Evolutionary conservation across 495 filamentous ascomycete genomes (phyloP).

Genomic region (Neurospora africana): DNA sequence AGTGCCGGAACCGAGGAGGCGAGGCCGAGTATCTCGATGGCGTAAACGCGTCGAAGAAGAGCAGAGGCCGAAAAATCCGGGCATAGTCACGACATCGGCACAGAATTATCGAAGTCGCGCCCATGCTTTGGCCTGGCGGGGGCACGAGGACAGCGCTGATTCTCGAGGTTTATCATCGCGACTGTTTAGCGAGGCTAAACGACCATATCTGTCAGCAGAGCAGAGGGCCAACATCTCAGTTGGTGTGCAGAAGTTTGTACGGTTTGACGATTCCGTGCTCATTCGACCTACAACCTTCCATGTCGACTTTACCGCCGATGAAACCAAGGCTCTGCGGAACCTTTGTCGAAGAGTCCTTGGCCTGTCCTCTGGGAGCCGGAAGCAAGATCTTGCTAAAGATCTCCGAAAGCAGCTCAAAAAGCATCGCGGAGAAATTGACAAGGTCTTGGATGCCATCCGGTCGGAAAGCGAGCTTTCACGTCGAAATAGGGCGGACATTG

Average conservation of each 20-base stretch:
- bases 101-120: conserved; percentile 12
- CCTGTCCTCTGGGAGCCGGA: background rate
- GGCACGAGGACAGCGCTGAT: background rate
- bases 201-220: conserved; percentile 23
- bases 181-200: conserved; percentile 6
- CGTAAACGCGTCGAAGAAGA: background rate
- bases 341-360: background rate
- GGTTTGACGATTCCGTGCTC: background rate
- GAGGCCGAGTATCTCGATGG: background rate
- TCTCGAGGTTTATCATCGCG: background rate
- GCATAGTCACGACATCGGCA: conserved; percentile 7
- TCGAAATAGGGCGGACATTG: conserved; percentile 18
- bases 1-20: background rate
- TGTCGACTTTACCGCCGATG: conserved; percentile 40
- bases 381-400: conserved; percentile 11
- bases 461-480: conserved; percentile 1
- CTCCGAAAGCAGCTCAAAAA: conserved; percentile 12
- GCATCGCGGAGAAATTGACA: background rate
- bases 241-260: conserved; percentile 7
- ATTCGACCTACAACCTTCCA: conserved; percentile 14
- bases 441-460: background rate
- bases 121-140: conserved; percentile 5
- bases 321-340: conserved; percentile 29
- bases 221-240: conserved; percentile 15
- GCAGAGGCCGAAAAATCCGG: background rate